Evolutionary conservation across 768 basidiomycete species (phyloP).

Genomic region (Lactarius hengduanensis): DNA sequence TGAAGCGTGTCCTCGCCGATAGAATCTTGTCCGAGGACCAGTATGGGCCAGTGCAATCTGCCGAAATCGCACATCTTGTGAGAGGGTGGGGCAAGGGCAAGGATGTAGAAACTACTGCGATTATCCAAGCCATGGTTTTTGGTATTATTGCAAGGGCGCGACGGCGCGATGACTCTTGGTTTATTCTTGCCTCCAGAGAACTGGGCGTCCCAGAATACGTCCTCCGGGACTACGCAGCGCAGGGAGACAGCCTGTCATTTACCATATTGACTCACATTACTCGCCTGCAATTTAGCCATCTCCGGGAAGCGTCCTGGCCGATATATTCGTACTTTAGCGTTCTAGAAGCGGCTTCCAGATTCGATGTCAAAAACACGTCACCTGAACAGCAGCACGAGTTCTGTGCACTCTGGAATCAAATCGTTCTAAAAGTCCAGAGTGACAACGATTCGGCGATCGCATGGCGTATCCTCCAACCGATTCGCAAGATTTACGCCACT

Average conservation of each 20-base stretch:
- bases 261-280: neutral
- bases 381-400: neutral
- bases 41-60: neutral
- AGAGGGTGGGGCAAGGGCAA: neutral
- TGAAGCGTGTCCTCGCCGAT: neutral
- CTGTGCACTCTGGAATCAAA: neutral
- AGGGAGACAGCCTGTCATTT: neutral
- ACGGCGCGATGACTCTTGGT: neutral
- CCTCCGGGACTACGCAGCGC: neutral
- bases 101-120: neutral
- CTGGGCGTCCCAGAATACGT: neutral
- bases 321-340: rapidly evolving
- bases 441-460: rapidly evolving
- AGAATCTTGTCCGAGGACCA: neutral
- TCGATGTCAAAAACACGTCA: neutral
- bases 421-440: neutral
- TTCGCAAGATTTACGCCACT: too few species aligned
- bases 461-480: too few species aligned
- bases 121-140: neutral
- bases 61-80: neutral
- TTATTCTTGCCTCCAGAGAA: neutral
- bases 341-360: neutral
- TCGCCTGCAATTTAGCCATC: neutral
- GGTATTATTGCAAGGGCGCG: neutral
- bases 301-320: neutral